phyloP scores from a whole-genome alignment of 257 asterid species.

The Voacanga thouarsii region DNA sequence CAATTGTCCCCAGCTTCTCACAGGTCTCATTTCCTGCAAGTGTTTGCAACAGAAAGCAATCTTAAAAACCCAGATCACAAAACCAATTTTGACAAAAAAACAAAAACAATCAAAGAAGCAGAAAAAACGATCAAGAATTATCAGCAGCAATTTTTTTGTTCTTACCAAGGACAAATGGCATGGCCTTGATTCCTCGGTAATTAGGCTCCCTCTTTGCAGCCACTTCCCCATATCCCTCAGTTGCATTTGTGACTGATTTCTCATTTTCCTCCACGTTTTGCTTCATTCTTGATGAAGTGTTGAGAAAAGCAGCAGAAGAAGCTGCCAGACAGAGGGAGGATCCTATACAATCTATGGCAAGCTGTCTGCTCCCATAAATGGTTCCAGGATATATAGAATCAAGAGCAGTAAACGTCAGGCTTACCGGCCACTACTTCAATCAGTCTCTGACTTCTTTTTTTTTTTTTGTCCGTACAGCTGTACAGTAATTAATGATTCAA shows the following conservation, averaged over 20 bases:
- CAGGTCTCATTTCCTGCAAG: slow-evolving; percentile 29
- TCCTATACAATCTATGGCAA: too few species aligned
- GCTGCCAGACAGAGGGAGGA: neutral
- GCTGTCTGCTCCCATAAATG: too few species aligned
- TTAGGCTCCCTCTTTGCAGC: neutral
- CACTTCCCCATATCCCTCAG: neutral
- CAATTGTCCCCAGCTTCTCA: slow-evolving; percentile 37
- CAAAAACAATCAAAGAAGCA: neutral
- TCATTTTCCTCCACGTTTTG: slow-evolving; percentile 4
- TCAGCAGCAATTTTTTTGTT: neutral
- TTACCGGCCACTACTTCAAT: too few species aligned
- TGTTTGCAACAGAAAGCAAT: neutral
- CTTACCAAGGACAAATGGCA: slow-evolving; percentile 19
- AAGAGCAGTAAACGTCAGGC: too few species aligned
- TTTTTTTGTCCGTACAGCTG: too few species aligned
- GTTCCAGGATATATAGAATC: too few species aligned
- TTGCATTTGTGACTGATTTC: neutral
- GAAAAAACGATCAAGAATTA: neutral
- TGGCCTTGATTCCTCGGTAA: slow-evolving; percentile 13
- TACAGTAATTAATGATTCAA: too few species aligned
- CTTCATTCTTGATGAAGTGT: neutral
- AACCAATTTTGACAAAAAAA: neutral
- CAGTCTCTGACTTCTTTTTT: too few species aligned
- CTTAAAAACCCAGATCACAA: neutral
- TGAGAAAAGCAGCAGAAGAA: neutral